A percentile compares a stretch with the other conserved stretches of the same genome.
These are phyloP conservation scores for Plasmodium gaboni DNA, from an alignment of 169 alveolate species.

Conservation along the genomic window DNA sequence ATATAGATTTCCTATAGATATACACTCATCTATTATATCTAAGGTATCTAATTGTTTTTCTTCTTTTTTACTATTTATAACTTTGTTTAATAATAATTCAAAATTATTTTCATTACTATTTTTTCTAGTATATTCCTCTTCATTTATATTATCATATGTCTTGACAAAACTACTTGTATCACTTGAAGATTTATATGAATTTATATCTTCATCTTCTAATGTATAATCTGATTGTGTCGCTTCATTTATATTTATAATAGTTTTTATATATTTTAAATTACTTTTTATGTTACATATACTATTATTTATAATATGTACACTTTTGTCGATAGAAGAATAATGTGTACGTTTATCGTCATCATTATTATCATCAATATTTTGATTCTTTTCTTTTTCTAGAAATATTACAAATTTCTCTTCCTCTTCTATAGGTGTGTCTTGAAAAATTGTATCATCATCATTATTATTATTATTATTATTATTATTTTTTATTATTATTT, in stretches of 20 bases:
- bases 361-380: not conserved
- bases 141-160: not conserved
- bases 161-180: conserved; percentile 15
- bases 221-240: not conserved
- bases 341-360: not conserved
- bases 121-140: conserved; percentile 4
- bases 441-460: not conserved
- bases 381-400: conserved; percentile 5
- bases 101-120: conserved; percentile 10
- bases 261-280: conserved; percentile 15
- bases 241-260: conserved; percentile 5
- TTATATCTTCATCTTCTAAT: conserved; percentile 3
- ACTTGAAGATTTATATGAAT: not conserved
- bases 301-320: conserved; percentile 40
- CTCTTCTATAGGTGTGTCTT: not conserved
- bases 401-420: too few relatives aligned
- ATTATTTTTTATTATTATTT: not conserved
- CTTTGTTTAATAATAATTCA: conserved; percentile 10
- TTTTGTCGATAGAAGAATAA: conserved; percentile 3
- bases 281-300: conserved; percentile 28
- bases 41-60: conserved; percentile 29
- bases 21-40: conserved; percentile 64
- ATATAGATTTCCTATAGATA: conserved; percentile 43
- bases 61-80: conserved; percentile 44
- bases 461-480: not conserved